phyloP scores from a whole-genome alignment of 345 rosid species.

The Crucihimalaya himalaica region DNA sequence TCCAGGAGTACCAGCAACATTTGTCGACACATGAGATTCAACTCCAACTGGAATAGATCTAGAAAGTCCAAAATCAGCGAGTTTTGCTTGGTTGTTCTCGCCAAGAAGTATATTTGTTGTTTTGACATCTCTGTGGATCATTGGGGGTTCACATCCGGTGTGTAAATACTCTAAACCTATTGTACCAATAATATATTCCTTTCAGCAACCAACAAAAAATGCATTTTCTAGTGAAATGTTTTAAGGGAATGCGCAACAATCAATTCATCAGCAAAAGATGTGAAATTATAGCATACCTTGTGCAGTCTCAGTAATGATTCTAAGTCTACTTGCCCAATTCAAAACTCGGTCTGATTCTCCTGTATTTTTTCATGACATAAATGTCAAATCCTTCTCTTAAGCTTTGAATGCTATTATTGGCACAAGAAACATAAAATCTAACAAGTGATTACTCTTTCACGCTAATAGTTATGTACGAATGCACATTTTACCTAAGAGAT shows the following conservation, averaged over 20 bases:
- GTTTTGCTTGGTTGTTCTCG: slow-evolving; percentile 40
- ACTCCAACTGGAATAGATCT: slow-evolving; percentile 34
- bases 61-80: slow-evolving; percentile 50
- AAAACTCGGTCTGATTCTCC: slow-evolving; percentile 1
- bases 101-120: slow-evolving; percentile 45
- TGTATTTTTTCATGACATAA: background rate
- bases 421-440: too few species aligned
- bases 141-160: slow-evolving; percentile 45
- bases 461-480: too few species aligned
- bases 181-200: too few species aligned
- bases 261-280: too few species aligned
- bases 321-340: slow-evolving; percentile 18
- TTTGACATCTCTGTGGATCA: slow-evolving; percentile 8
- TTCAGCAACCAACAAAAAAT: background rate
- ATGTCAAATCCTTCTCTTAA: too few species aligned
- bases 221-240: too few species aligned
- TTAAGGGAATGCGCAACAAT: too few species aligned
- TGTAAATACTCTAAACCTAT: slow-evolving; percentile 49
- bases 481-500: slow-evolving; percentile 26
- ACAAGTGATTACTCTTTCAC: too few species aligned
- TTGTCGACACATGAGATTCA: slow-evolving; percentile 26
- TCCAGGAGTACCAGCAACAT: slow-evolving; percentile 35
- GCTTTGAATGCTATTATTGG: too few species aligned
- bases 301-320: slow-evolving; percentile 12
- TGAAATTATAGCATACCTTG: background rate